Percentiles rank a stretch among this genome's conserved stretches.
These are phyloP conservation scores for Guillardia theta DNA, from an alignment of 78 protist genomes.

Conservation along the genomic window DNA sequence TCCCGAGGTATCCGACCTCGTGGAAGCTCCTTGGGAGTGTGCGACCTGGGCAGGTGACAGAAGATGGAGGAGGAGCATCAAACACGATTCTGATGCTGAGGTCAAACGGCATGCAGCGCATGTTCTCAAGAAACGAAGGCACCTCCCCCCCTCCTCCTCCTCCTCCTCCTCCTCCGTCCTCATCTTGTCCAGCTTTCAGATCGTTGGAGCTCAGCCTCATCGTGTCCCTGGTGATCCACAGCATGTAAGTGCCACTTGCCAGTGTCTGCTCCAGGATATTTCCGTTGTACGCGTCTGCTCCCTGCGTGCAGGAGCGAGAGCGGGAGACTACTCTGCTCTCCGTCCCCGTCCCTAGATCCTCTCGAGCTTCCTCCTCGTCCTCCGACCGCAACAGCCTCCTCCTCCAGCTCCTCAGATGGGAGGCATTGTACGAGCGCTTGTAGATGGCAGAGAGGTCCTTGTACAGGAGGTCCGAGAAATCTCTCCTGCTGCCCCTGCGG, in stretches of 20 bases:
- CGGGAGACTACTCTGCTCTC: background rate
- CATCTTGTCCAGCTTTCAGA: too few relatives aligned
- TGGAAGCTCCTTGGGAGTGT: background rate
- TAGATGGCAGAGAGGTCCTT: too few relatives aligned
- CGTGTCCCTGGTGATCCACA: background rate
- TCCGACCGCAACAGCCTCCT: background rate
- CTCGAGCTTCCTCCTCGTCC: background rate
- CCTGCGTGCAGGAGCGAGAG: background rate
- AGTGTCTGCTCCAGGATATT: background rate
- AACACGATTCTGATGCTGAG: background rate
- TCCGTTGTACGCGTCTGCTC: background rate
- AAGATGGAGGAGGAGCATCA: background rate
- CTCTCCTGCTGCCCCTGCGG: too few relatives aligned
- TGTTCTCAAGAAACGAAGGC: background rate
- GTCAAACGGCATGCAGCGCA: background rate
- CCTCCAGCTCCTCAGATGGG: background rate
- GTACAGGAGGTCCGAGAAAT: too few relatives aligned
- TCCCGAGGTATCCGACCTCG: background rate
- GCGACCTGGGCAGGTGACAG: background rate
- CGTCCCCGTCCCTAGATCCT: background rate
- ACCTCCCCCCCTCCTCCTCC: background rate
- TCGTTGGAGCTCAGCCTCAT: background rate
- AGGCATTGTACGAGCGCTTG: too few relatives aligned
- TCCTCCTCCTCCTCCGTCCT: too few relatives aligned
- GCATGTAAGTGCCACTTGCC: background rate